Base-by-base conservation (phyloP, 179 eudicot genomes). In the Monotropa hypopitys region DNA sequence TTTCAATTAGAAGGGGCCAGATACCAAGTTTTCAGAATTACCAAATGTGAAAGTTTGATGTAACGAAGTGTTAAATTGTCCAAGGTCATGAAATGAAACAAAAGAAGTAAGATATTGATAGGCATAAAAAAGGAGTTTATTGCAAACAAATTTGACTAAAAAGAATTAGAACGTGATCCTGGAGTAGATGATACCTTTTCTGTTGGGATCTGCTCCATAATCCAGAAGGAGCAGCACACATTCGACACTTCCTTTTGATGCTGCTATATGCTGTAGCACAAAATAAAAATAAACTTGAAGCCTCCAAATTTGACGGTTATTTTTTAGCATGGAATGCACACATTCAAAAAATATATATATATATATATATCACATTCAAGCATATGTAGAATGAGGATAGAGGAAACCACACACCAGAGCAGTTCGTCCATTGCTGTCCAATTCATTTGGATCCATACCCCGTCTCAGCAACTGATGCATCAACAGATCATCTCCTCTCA, bases 371-470 rank as follows among this genome's bases (percentile, higher is more conserved):
- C 38, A 33, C 26, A 9, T 42, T 6, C 21, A 47, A 10, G 20
- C 10, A 32, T 15, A 46, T n/a, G 35, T 33, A 20, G 7, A 70
- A 33, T 3, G 7, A 2, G 6, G 40, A 76, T 3, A 20, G 50
- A 11, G 70, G 35, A n/a, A 9, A 62, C 30, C 9, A 86, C 85
- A 70, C 66, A 95, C 99, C 81, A 95, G 84, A 51, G 95, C 91
- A 15, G 97, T 89, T 78, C 94, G 88, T 61, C 97, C 96, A 57
- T 80, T 87, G 61, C 88, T 86, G 77, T 96, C 99, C 3, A 91
- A 85, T 81, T 96, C 99, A 76, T 96, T 96, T 21, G 99, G 96
- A 80, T 93, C 96, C 2, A 89, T 84, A 77, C 98, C 99, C 65
- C 88, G 87, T 80, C 85, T 90, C 82, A 96, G 81, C 87, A 93